Conservation (phyloP, 2,329 filamentous ascomycete species). For the Fusarium chaquense region DNA sequence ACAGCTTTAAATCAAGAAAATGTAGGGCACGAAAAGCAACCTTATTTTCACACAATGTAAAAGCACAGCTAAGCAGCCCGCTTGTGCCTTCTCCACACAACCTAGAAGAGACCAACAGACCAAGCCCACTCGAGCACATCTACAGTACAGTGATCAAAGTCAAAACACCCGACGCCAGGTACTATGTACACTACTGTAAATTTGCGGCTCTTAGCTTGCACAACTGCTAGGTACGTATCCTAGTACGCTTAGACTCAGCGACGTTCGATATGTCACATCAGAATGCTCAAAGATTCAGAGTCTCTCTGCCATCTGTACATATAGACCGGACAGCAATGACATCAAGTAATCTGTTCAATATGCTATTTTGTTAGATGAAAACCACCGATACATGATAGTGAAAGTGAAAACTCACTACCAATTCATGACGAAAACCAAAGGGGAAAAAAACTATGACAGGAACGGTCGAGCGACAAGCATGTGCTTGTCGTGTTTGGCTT, state of each 20-base stretch:
- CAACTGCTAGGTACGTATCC: neutral
- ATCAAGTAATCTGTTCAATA: neutral
- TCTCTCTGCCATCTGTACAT: neutral
- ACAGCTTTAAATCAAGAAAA: no score
- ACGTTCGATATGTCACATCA: no score
- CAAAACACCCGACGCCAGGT: neutral
- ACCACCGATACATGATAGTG: neutral
- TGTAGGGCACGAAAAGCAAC: no score
- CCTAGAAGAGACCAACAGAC: no score
- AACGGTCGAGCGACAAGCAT: conserved; percentile 6
- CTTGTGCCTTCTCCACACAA: no score
- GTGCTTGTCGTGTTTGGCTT: conserved; percentile 13
- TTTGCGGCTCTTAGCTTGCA: neutral
- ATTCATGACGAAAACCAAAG: neutral
- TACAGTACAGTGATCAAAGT: neutral
- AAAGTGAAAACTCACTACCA: neutral
- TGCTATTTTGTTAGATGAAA: neutral
- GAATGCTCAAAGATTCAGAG: neutral
- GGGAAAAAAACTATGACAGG: neutral
- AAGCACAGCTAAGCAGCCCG: no score
- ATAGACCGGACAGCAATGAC: neutral
- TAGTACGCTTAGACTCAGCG: neutral
- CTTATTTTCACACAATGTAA: no score
- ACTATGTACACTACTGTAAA: neutral
- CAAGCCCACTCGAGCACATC: no score